phyloP scores from a whole-genome alignment of 2,329 filamentous ascomycete genomes.

The Penicillium sp. region DNA sequence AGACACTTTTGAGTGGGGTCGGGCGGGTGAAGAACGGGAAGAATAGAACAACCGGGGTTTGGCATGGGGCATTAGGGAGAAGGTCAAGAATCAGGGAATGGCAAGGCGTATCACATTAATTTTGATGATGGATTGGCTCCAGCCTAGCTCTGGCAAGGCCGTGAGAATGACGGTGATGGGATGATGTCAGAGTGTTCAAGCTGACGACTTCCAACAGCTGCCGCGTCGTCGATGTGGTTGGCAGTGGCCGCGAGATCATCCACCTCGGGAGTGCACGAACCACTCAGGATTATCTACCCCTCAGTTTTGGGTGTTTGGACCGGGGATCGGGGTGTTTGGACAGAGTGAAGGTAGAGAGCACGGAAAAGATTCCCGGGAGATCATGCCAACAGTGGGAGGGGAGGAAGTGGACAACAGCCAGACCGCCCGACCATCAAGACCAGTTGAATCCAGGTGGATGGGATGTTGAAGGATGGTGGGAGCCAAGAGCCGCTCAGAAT shows the following conservation, averaged over 20 bases:
- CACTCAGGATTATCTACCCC: conserved; percentile 4
- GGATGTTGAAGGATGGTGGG: not conserved
- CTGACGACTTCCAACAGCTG: conserved; percentile 3
- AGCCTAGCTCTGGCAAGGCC: not conserved
- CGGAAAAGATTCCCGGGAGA: not conserved
- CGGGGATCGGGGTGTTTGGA: not conserved
- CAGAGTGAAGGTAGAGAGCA: not conserved
- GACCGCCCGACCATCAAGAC: conserved; percentile 1
- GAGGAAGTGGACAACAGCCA: not conserved
- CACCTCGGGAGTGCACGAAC: conserved; percentile 10
- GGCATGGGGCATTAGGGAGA: not conserved
- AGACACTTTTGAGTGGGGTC: not conserved
- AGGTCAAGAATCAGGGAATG: not conserved
- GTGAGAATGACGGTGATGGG: not conserved
- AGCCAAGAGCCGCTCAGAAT: not conserved
- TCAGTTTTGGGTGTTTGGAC: not conserved
- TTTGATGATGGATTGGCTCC: not conserved
- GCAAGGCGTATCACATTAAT: not conserved
- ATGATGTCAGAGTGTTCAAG: conserved; percentile 15
- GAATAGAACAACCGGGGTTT: not conserved
- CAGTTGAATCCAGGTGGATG: not conserved
- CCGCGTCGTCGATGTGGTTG: conserved; percentile 1
- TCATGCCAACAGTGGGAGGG: not conserved
- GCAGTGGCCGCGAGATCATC: conserved; percentile 8
- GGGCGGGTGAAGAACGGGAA: not conserved